Evolutionary conservation across 208 protist genomes (phyloP).

Genomic region (Wallacemonas sp.): DNA sequence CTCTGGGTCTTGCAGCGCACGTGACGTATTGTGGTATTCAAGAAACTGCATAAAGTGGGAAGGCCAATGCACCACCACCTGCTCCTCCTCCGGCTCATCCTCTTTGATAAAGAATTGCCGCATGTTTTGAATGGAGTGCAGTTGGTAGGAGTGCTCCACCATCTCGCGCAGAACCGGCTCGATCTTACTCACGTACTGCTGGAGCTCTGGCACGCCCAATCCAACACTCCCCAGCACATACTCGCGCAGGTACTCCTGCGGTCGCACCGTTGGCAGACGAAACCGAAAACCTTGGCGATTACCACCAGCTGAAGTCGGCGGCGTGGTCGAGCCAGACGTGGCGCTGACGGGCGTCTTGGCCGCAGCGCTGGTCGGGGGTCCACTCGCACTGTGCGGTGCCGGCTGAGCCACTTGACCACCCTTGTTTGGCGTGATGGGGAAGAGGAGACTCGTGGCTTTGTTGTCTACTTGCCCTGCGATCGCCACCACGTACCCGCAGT

Average conservation of each 20-base stretch:
- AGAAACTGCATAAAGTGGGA: constrained; percentile 87
- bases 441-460: constrained; percentile 14
- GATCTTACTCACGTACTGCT: constrained; percentile 85
- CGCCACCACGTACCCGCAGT: constrained; percentile 82
- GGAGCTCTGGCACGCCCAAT: constrained; percentile 80
- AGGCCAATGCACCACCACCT: constrained; percentile 81
- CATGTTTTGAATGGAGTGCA: constrained; percentile 82
- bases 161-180: constrained; percentile 89
- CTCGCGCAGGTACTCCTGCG: constrained; percentile 78
- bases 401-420: neutral
- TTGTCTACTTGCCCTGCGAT: constrained; percentile 30
- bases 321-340: neutral
- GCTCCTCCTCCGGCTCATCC: constrained; percentile 49
- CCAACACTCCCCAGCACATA: constrained; percentile 66
- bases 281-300: constrained; percentile 21
- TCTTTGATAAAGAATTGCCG: constrained; percentile 55
- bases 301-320: neutral
- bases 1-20: constrained; percentile 67
- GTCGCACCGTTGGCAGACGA: constrained; percentile 62
- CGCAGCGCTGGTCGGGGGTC: neutral
- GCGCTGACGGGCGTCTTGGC: neutral
- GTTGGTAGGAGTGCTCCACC: constrained; percentile 85
- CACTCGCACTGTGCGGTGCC: neutral
- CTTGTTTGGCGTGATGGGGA: constrained; percentile 1
- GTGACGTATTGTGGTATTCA: constrained; percentile 83